Evolutionary conservation across 2,329 filamentous ascomycete species (phyloP).

Genomic region (Volutella citrinella): DNA sequence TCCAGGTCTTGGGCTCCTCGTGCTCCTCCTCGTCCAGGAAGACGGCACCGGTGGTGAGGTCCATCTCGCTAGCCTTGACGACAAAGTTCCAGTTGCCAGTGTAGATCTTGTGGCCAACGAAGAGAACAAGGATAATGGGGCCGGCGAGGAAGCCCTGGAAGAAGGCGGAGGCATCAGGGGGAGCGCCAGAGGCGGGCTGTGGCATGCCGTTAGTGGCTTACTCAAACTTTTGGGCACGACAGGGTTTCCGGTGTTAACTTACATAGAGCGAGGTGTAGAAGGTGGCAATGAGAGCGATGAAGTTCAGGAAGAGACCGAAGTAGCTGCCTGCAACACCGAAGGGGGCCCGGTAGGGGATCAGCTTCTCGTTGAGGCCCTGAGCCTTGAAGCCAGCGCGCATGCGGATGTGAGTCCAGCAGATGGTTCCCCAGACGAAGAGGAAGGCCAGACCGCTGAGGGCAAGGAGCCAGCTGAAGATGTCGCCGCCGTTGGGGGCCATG

Average conservation of each 20-base stretch:
- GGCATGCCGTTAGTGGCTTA: too few relatives aligned
- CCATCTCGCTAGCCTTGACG: conserved; percentile 71
- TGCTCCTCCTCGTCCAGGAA: conserved; percentile 76
- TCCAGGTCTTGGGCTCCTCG: conserved; percentile 69
- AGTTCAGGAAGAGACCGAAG: conserved; percentile 73
- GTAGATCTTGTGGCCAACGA: conserved; percentile 71
- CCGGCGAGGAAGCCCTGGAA: conserved; percentile 71
- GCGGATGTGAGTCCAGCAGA: conserved; percentile 85
- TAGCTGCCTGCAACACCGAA: conserved; percentile 79
- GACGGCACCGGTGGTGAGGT: conserved; percentile 77
- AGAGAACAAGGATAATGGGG: conserved; percentile 66
- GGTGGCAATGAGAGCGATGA: conserved; percentile 75
- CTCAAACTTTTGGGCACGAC: too few relatives aligned
- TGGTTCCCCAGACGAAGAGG: conserved; percentile 79
- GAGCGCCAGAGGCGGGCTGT: conserved; percentile 51
- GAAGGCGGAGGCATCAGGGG: conserved; percentile 66
- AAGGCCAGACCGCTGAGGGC: conserved; percentile 72
- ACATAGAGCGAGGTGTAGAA: conserved; percentile 64
- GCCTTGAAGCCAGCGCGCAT: conserved; percentile 76
- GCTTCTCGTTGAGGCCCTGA: conserved; percentile 64
- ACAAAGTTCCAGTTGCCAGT: conserved; percentile 58
- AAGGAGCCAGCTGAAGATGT: conserved; percentile 77
- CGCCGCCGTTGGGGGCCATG: conserved; percentile 55
- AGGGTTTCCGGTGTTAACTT: neutral
- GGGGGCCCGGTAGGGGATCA: conserved; percentile 80